Base-by-base conservation (phyloP, 2,329 filamentous ascomycete genomes). In the Anthostomella pinea region DNA sequence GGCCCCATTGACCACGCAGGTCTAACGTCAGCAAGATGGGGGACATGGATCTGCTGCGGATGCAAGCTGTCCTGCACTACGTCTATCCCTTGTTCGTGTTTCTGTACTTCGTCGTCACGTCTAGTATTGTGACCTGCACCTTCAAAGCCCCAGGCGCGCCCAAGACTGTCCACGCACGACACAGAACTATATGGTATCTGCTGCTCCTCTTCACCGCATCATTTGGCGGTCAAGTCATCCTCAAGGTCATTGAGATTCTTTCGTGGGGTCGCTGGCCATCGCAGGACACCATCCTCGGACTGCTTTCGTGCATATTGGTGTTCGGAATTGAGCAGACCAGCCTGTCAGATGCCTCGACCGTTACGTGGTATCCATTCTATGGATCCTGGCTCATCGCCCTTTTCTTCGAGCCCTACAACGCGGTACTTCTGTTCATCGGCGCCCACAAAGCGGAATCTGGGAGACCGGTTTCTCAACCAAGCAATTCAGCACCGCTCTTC, bases 311-410 rank as follows among this genome's bases (percentile, higher is more conserved):
- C 36, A 67, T 80, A 29, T 60, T 86, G 18, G 67, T 79, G n/a
- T 87, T 82, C 58, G 73, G 77, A 3, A 70, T 81, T 10, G 69
- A 83, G 48, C 64, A 79, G 40, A 67, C 74, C 25, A 69, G 69
- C 14, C 66, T 85, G 10, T 62, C 68, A 3, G 73, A 77, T 34
- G 64, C 66, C 13, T 55, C 66, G 19, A 65, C 69, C 33, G 67
- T 71, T 3, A 68, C 78, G 8, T 82, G 79, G 70, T 79, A 81
- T 48, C 79, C 81, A 0, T 80, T 79, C 44, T 74, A 75, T 45
- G 81, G 79, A 13, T 75, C 77, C 9, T 84, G 81, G 70, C 47
- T 75, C 19, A 57, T 85, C 11, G 75, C 75, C 10, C 59, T 83
- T 6, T 49, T 68, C 10, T 73, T 77, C 22, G 83, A 87, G 51